phyloP scores from a whole-genome alignment of 2,329 filamentous ascomycete genomes.

The Trichoderma pleuroti region DNA sequence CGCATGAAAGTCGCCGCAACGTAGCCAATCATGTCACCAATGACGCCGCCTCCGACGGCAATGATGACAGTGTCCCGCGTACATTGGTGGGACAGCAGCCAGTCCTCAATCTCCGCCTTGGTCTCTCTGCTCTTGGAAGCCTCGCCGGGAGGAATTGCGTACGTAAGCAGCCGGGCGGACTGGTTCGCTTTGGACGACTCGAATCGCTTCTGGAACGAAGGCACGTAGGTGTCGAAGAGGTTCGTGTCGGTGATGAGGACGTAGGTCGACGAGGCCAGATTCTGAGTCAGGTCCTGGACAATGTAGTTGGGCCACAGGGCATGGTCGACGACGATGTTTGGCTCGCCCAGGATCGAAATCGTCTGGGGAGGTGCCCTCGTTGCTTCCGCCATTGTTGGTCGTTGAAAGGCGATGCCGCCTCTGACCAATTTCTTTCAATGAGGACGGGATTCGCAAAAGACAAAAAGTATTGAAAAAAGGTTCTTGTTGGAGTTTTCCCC shows the following conservation, averaged over 20 bases:
- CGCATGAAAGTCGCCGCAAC: constrained; percentile 98
- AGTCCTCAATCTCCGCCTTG: constrained; percentile 95
- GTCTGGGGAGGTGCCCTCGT: neutral
- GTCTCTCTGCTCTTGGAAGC: constrained; percentile 89
- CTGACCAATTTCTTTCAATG: constrained; percentile 1
- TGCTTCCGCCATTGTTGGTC: constrained; percentile 6
- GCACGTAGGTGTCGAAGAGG: constrained; percentile 74
- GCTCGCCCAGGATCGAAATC: constrained; percentile 81
- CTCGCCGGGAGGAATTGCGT: constrained; percentile 86
- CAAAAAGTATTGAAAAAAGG: neutral
- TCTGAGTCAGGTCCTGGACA: constrained; percentile 72
- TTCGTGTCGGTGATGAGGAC: constrained; percentile 97
- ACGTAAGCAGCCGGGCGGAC: constrained; percentile 70
- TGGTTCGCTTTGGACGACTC: constrained; percentile 28
- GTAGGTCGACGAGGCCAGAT: constrained; percentile 82
- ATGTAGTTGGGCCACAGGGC: constrained; percentile 84
- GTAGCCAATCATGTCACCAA: constrained; percentile 97
- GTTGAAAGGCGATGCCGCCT: constrained; percentile 7
- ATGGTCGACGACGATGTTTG: constrained; percentile 88
- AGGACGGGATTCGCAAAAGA: neutral
- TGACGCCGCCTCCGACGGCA: constrained; percentile 91
- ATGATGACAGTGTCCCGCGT: constrained; percentile 93
- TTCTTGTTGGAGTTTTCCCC: neutral
- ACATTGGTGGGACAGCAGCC: constrained; percentile 90
- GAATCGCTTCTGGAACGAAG: constrained; percentile 59